Evolutionary conservation across 2,329 filamentous ascomycete genomes (phyloP), one percentile per base, ranked within the genome.

Genomic region (Emericellopsis cladophorae): DNA sequence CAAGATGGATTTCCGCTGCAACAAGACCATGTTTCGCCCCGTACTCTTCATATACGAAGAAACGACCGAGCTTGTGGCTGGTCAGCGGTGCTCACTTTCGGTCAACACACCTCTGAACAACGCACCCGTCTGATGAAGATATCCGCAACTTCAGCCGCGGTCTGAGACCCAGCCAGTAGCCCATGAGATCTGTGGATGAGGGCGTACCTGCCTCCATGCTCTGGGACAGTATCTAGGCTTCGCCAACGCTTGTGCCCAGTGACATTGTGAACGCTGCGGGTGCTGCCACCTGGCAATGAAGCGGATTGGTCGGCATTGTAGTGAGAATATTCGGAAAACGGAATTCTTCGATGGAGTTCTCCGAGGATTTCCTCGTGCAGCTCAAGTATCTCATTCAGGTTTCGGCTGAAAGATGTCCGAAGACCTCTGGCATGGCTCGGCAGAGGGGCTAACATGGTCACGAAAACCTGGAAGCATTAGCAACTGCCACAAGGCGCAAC

Each of bases 41-140:
- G 56, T 95, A 98, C 51, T 94, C 85, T 61, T 94, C 84, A 55
- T 98, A 98, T 39, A 82, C 70, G 54, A 84, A 83, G 61, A 96
- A 92, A 0, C 26, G 26, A 29, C 26, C 26, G 12, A 29, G 26
- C 26, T 29, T 9, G 12, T 9, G 12, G 12, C 26, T 12, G 4
- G 26, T 29, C 26, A 29, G 26, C 26, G 26, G 3, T 4, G 26
- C 26, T 29, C 26, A 29, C 26, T 4, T 29, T 7, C 2, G 26
- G 9, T 9, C 7, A 16, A 29, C 55, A 44, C 60, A 75, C 77
- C 64, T 21, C 6, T 29, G 26, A 4, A 29, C 7, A 16, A 29
- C 55, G 44, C 60, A 75, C 77, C 64, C 73, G 78, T 49, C 68
- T 72, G 9, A 63, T 65, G 53, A 82, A 82, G 7, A 78, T 59